These are phyloP conservation scores for Phtheirospermum japonicum DNA, from an alignment of 257 asterid genomes.

Conservation along the genomic window DNA sequence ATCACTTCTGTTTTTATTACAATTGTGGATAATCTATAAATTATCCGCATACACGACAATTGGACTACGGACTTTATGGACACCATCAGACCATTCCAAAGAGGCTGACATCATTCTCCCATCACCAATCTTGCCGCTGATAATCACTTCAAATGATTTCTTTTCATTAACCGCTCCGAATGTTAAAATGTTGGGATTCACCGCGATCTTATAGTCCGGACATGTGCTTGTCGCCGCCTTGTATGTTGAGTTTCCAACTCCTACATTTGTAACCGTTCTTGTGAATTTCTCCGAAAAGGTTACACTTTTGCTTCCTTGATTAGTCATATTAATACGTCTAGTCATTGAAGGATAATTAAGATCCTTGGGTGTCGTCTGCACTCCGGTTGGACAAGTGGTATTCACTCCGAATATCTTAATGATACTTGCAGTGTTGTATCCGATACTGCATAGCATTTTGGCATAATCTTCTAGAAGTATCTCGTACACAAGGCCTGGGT, in stretches of 20 bases:
- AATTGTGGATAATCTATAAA: no score
- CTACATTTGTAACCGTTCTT: not conserved
- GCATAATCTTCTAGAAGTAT: constrained; percentile 23
- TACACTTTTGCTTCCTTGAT: not conserved
- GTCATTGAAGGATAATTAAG: constrained; percentile 1
- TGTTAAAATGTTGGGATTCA: not conserved
- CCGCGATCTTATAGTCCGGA: not conserved
- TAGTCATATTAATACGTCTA: not conserved
- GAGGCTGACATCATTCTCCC: constrained; percentile 24
- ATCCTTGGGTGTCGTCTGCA: not conserved
- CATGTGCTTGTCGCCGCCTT: not conserved
- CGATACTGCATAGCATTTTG: constrained; percentile 16
- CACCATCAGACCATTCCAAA: constrained; percentile 28
- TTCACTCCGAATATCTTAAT: not conserved
- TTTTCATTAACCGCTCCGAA: not conserved
- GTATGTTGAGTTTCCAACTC: not conserved
- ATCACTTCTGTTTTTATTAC: no score
- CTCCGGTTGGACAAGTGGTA: not conserved
- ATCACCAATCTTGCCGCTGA: not conserved
- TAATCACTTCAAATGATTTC: not conserved
- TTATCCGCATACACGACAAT: not conserved
- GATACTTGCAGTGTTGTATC: not conserved
- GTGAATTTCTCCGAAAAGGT: not conserved
- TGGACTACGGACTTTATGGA: not conserved
- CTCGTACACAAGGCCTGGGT: constrained; percentile 34